Evolutionary conservation across 2,329 filamentous ascomycete species (phyloP), one percentile per base, ranked within the genome.

Genomic region (Coniosporium tulheliwenetii): DNA sequence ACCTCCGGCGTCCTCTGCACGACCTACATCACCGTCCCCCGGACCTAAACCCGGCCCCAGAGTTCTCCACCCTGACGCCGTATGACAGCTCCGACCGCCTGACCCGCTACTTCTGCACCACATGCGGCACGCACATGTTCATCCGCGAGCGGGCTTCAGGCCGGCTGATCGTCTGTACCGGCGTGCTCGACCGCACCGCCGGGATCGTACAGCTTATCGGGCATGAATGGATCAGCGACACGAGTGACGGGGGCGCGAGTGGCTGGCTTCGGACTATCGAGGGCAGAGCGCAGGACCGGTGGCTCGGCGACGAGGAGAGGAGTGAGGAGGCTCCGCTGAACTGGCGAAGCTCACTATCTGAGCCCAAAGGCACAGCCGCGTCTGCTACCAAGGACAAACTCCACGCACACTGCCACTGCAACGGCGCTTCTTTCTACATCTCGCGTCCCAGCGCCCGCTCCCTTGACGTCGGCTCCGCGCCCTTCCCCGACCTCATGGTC

Each of bases 391-490:
- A 13, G 16, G 37, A 39, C 26, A 39, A 8, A 7, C 47, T 75
- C 8, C 57, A 60, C 37, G 70, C 63, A 4, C 55, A 57, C 45
- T 77, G 73, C 48, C 66, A 70, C 48, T 81, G 77, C 52, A 59
- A 63, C 4, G 67, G 63, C 2, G 63, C 81, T 10, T 53, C 64
- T 10, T 73, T 81, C 52, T 63, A 60, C 48, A 66, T 83, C 49
- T 70, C 69, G 4, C 67, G 66, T 2, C 78, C 78, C 0, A 62
- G 69, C 43, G 52, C 50, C 1, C 53, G 54, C 5, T 75, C 71
- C 38, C 52, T 51, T 5, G 40, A 60, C 4, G 64, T 65, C 1
- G 19, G 19, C 19, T 56, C 56, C 19, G 70, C 73, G 3, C 58
- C 60, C 15, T 73, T 69, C 56, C 53, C 73, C 9, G 72, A 81